phyloP scores from a whole-genome alignment of 805 yeast genomes.

The Hagleromyces aurorensis region DNA sequence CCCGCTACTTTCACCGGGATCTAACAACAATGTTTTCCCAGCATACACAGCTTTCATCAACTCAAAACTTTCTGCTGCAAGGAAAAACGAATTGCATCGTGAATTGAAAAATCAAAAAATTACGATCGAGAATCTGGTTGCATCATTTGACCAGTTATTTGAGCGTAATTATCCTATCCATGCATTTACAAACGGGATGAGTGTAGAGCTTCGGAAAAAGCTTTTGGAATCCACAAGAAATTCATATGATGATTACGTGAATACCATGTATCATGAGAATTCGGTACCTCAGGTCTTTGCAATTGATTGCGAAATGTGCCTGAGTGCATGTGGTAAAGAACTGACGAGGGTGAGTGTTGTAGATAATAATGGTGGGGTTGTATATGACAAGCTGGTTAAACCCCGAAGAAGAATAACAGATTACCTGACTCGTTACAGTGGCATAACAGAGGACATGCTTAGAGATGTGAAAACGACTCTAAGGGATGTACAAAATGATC shows the following conservation, averaged over 20 bases:
- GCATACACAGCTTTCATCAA: constrained; percentile 47
- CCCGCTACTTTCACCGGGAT: constrained; percentile 61
- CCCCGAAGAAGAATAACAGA: constrained; percentile 71
- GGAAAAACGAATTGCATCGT: constrained; percentile 36
- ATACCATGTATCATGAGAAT: constrained; percentile 45
- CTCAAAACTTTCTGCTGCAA: constrained; percentile 50
- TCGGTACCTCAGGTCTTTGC: constrained; percentile 64
- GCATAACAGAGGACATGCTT: constrained; percentile 69
- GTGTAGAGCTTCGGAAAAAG: constrained; percentile 7
- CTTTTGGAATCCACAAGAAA: constrained; percentile 9
- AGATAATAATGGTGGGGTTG: constrained; percentile 48
- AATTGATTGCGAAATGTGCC: constrained; percentile 92
- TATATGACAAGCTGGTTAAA: constrained; percentile 69
- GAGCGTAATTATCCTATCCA: constrained; percentile 57
- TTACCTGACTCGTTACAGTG: constrained; percentile 78
- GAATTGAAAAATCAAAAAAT: constrained; percentile 30
- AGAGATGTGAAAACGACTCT: constrained; percentile 54
- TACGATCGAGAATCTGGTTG: constrained; percentile 44
- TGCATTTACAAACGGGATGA: constrained; percentile 24
- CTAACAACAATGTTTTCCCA: constrained; percentile 46
- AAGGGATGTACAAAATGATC: constrained; percentile 54
- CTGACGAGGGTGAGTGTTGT: constrained; percentile 73
- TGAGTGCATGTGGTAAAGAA: constrained; percentile 51
- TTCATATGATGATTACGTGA: constrained; percentile 37
- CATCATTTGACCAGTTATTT: constrained; percentile 42